Percentiles rank a stretch among this genome's conserved stretches.
phyloP scores from a whole-genome alignment of 225 moss, liverwort and hornwort species.

The Marchantia polymorpha region DNA sequence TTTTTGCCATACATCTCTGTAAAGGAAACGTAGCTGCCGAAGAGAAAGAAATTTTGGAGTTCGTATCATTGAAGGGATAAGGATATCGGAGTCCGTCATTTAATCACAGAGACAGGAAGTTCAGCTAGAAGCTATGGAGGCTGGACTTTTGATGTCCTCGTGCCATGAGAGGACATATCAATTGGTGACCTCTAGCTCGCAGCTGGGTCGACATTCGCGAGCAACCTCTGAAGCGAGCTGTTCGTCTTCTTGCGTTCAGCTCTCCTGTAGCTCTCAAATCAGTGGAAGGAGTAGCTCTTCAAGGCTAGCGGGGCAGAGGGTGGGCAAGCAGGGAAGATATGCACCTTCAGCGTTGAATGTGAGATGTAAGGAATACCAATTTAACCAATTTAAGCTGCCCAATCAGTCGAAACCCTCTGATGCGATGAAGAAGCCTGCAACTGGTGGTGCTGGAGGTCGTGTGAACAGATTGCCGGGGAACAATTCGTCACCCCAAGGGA shows the following conservation, averaged over 20 bases:
- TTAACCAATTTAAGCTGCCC: conserved; percentile 15
- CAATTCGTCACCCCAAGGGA: background rate
- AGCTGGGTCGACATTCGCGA: background rate
- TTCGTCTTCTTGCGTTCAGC: conserved; percentile 2
- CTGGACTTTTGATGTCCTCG: conserved; percentile 9
- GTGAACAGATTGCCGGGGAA: conserved; percentile 26
- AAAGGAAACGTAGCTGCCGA: background rate
- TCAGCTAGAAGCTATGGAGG: conserved; percentile 6
- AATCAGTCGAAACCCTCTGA: conserved; percentile 10
- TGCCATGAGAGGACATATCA: background rate
- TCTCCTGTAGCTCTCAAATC: background rate
- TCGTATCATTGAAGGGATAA: background rate
- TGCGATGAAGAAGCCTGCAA: conserved; percentile 10
- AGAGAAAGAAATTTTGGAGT: background rate
- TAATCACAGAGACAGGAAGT: background rate
- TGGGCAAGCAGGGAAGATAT: background rate
- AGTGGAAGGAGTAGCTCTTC: background rate
- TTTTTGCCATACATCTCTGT: background rate
- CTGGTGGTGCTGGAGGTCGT: conserved; percentile 17
- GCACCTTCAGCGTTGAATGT: conserved; percentile 1
- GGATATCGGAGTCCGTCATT: background rate
- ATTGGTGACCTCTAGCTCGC: background rate
- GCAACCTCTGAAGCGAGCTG: background rate
- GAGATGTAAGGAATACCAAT: background rate
- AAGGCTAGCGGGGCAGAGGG: background rate